Base-by-base conservation (phyloP, 495 filamentous ascomycete genomes). In the Niebla homalea region DNA sequence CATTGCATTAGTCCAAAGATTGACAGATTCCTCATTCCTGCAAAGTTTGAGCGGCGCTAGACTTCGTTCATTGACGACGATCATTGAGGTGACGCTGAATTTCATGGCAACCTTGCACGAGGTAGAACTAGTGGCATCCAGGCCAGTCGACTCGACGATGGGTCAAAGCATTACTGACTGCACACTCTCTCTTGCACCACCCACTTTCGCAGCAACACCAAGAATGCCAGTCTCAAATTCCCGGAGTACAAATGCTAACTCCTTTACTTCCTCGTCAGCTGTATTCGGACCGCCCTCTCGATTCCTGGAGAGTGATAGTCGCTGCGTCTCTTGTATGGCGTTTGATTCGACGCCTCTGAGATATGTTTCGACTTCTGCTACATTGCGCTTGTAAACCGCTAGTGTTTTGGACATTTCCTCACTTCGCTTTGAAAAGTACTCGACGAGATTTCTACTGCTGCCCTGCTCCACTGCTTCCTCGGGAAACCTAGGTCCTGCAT, bases 361-460 rank as follows among this genome's bases (percentile, higher is more conserved):
- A 62, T 92, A 87, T 55, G 78, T 73, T 65, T 94, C 88, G 46
- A 95, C 87, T 62, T 94, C 87, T 43, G 75, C 70, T 44, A 94
- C 65, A 51, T 83, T 86, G 25, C 69, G 65, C 54, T 79, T 75
- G 60, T 89, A 88, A 54, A 66, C 71, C 6, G 73, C 70, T 29
- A 89, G 72, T 23, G 81, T 81, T 6, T 70, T 63, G 7, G 74
- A 67, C 76, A 94, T 81, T 55, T 83, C 84, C 42, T 86, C 79
- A 0, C 82, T 75, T 16, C 83, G 78, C 39, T 73, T 73, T 5
- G 76, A 79, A 64, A 94, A 93, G 64, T 83, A 93, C 36, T 76
- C 74, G 37, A 94, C 79, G 22, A 95, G 67, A 57, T 80, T 77
- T 22, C 51, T 40, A 69, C 67, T 19, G 66, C 67, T 19, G 65